Conservation (phyloP, 1,139 yeast species). For the Wickerhamomyces sp. region DNA sequence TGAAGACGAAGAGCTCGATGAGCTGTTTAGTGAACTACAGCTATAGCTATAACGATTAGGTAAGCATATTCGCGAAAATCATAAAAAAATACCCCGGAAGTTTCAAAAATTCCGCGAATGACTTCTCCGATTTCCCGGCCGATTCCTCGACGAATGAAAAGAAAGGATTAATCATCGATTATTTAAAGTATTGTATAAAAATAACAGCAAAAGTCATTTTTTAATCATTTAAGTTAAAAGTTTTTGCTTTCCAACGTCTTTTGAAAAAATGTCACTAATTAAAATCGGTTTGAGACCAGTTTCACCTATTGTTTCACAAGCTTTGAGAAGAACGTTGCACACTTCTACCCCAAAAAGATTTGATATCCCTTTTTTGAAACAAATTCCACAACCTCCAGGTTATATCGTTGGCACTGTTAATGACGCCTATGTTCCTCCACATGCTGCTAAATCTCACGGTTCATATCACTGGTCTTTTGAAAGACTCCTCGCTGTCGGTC, state of each 20-base stretch:
- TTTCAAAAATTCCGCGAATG: neutral
- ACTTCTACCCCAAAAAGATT: constrained; percentile 17
- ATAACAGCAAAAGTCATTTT: no score
- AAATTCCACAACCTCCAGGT: constrained; percentile 74
- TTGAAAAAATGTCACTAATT: constrained; percentile 2
- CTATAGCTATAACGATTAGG: neutral
- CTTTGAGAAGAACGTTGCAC: neutral
- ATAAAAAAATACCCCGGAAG: no score
- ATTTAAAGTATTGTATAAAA: no score
- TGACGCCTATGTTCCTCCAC: constrained; percentile 65
- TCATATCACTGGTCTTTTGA: constrained; percentile 74
- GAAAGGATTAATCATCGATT: neutral
- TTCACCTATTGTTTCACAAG: neutral
- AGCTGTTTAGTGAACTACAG: neutral
- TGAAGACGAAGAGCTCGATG: constrained; percentile 4
- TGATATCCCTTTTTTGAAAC: constrained; percentile 40
- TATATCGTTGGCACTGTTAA: constrained; percentile 70
- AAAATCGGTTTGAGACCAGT: constrained; percentile 1
- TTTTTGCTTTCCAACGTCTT: no score
- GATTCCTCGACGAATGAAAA: constrained; percentile 1
- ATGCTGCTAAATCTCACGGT: constrained; percentile 52
- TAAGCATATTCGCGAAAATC: no score
- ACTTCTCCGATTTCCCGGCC: constrained; percentile 2
- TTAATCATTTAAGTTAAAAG: no score
- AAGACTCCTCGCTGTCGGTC: constrained; percentile 50